Conservation (phyloP, 2,329 filamentous ascomycete species). For the Apiospora kogelbergensis region DNA sequence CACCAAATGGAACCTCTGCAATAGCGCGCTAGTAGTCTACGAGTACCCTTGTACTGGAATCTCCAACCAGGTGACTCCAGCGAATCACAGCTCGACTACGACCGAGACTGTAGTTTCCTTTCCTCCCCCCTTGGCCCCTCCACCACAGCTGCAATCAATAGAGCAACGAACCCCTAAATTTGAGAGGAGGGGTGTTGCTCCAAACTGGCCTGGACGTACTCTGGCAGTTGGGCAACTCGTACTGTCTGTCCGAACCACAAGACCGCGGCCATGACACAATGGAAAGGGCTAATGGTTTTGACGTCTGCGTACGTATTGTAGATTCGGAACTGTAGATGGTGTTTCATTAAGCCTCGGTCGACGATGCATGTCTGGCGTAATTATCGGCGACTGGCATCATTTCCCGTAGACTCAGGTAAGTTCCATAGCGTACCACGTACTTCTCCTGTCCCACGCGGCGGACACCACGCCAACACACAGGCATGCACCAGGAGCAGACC, state of each 20-base stretch:
- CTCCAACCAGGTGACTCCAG: not conserved
- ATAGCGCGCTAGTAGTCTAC: not conserved
- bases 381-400: not conserved
- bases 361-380: not conserved
- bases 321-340: no score
- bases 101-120: no score
- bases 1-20: not conserved
- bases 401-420: not conserved
- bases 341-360: not conserved
- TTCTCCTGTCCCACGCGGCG: constrained; percentile 11
- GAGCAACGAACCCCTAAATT: no score
- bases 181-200: no score
- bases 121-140: no score
- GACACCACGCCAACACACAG: constrained; percentile 3
- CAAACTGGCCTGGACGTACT: no score
- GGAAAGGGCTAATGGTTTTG: no score
- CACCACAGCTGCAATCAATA: no score
- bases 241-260: no score
- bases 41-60: not conserved
- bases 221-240: no score
- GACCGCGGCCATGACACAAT: no score
- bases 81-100: not conserved
- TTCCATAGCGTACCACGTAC: constrained; percentile 5
- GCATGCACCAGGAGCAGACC: not conserved
- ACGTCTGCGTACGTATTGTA: no score